These are phyloP conservation scores for Physcomitrellopsis africana DNA, from an alignment of 225 moss, liverwort and hornwort genomes.

Conservation along the genomic window DNA sequence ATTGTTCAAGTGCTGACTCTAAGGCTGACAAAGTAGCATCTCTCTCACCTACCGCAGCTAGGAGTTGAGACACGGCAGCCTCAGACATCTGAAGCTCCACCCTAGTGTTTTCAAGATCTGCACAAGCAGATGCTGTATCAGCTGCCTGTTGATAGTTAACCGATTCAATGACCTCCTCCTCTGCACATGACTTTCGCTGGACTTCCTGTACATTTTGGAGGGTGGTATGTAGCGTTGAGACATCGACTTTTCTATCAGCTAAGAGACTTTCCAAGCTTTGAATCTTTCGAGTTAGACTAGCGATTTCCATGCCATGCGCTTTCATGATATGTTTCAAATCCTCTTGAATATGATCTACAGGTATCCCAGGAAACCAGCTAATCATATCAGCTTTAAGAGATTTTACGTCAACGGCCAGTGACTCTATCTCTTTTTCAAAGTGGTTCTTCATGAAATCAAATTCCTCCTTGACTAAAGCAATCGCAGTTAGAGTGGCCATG, in stretches of 20 bases:
- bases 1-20: constrained; percentile 35
- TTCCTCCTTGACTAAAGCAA: constrained; percentile 57
- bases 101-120: constrained; percentile 47
- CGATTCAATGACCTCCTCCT: too few relatives aligned
- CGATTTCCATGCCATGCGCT: constrained; percentile 42
- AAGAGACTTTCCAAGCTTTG: constrained; percentile 39
- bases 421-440: constrained; percentile 62
- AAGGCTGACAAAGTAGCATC: constrained; percentile 44
- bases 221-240: too few relatives aligned
- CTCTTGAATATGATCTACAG: constrained; percentile 49
- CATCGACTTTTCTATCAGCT: constrained; percentile 36
- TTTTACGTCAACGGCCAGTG: constrained; percentile 47
- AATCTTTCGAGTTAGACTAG: constrained; percentile 35
- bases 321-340: constrained; percentile 48
- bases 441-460: constrained; percentile 46
- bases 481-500: constrained; percentile 47
- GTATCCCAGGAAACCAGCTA: constrained; percentile 55
- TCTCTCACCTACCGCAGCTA: constrained; percentile 56
- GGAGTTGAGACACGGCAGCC: constrained; percentile 61
- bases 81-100: constrained; percentile 67
- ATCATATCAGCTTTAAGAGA: constrained; percentile 49
- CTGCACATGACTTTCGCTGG: too few relatives aligned
- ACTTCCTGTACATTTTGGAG: too few relatives aligned
- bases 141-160: too few relatives aligned
- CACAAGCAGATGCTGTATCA: too few relatives aligned